Base-by-base conservation (phyloP, 2,329 filamentous ascomycete genomes). In the Bipolaris cookei region DNA sequence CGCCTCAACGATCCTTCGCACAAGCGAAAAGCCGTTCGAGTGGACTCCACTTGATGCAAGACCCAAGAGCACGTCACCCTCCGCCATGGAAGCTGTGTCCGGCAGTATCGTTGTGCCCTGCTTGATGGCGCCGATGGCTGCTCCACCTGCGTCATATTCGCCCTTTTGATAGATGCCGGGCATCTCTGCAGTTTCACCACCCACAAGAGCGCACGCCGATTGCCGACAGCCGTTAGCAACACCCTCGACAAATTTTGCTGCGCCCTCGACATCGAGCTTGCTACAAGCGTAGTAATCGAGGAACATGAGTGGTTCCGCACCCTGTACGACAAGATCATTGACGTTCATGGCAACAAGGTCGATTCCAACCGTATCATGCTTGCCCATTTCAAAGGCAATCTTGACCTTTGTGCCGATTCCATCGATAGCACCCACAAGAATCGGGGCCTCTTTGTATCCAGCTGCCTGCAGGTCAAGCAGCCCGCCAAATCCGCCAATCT, bases 281-380 rank as follows among this genome's bases (percentile, higher is more conserved):
- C 91, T 92, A 83, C 93, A 97, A 59, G 92, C 94, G 79, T 96
- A 97, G 84, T 96, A 98, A 81, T 99, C 95, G 61, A 98, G 88
- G 84, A 99, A 98, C 83, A 95, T 95, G 63, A 98, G 84, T 2
- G 95, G 93, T 67, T 95, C 91, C 11, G 95, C 95, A 52, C 95
- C 95, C 80, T 98, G 93, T 7, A 98, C 95, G 49, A 99, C 89
- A 0, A 99, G 84, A 72, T 99, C 95, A 77, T 99, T 99, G 74
- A 98, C 95, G 77, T 97, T 98, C 94, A 98, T 98, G 65, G 95
- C 95, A 3, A 99, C 95, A 34, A 99, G 85, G 75, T 99, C 95
- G 68, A 99, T 92, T 59, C 95, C 95, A 10, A 99, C 94, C 3
- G 93, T 97, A 77, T 94, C 88, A 78, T 97, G 95, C 79, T 96